Evolutionary conservation across 305 asterid genomes (phyloP).

Genomic region (Fraxinus greggii): DNA sequence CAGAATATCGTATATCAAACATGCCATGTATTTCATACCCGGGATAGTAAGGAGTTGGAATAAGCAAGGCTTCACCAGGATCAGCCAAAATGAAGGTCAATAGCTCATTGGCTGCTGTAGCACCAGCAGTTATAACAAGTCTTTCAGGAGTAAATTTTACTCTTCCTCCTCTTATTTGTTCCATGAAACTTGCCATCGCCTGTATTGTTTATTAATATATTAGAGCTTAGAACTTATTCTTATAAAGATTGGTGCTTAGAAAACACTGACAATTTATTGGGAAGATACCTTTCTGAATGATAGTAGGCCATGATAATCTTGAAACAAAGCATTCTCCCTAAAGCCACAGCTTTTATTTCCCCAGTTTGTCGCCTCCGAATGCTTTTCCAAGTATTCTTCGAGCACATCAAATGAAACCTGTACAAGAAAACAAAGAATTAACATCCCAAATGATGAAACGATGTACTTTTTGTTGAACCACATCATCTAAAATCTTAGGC

Average conservation of each 20-base stretch:
- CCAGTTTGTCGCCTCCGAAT: slow-evolving; percentile 31
- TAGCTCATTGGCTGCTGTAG: slow-evolving; percentile 30
- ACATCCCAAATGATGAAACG: background rate
- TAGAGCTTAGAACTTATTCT: background rate
- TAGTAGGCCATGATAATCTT: slow-evolving; percentile 80
- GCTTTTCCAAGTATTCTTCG: slow-evolving; percentile 59
- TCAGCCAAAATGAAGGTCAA: slow-evolving; percentile 32
- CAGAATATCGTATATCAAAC: background rate
- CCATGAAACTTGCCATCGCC: slow-evolving; percentile 37
- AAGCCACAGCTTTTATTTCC: slow-evolving; percentile 44
- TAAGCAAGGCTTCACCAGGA: slow-evolving; percentile 31
- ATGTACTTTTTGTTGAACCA: background rate
- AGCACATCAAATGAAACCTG: slow-evolving; percentile 89
- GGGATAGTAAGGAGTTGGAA: slow-evolving; percentile 35
- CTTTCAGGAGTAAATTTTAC: slow-evolving; percentile 27
- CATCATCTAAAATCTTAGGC: background rate
- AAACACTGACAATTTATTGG: background rate
- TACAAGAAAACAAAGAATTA: background rate
- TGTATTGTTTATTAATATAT: background rate
- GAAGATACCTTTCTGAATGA: slow-evolving; percentile 51
- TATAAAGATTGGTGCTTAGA: background rate
- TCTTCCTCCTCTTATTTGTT: slow-evolving; percentile 27
- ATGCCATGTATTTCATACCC: slow-evolving; percentile 18
- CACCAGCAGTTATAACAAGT: slow-evolving; percentile 30
- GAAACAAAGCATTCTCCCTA: slow-evolving; percentile 79